Evolutionary conservation across 2,329 filamentous ascomycete species (phyloP), one percentile per base, ranked within the genome.

Genomic region (Didymella pomorum): DNA sequence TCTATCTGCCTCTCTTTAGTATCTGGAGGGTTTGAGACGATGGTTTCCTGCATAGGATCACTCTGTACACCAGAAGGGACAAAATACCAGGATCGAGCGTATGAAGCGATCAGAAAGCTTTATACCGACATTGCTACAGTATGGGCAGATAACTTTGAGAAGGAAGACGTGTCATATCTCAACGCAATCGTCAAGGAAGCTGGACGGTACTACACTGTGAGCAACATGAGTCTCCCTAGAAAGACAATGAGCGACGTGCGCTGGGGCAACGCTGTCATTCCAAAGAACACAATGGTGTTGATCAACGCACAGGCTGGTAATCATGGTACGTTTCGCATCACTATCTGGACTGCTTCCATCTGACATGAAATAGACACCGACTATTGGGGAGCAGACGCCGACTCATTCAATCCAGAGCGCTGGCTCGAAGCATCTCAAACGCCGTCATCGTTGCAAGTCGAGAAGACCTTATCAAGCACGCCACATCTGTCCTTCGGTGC

Each of bases 201-300:
- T 7, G n/a, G 35, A 4, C n/a, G 35, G 9, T 39, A 39, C 8
- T 20, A 39, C n/a, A 39, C 35, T 39, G 35, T 39, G 18, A 81
- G 78, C 59, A 76, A 81, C 2, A 84, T 85, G 82, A 81, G 78
- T 61, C 68, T 85, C 33, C 83, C 83, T 0, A 68, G 83, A 12
- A 82, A 83, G 69, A 83, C 82, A 0, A 79, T 82, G 18, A 77
- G 74, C 0, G 81, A 84, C 42, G 78, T 85, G 10, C 71, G 80
- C 29, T 84, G 82, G 82, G 79, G 83, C 28, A 81, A 82, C 0
- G 81, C 81, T 0, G 75, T 77, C 7, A 84, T 85, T 42, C 82
- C 49, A 5, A 25, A 35, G 14, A 44, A 44, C 26, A 31, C 16
- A 9, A 33, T 44, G 20, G 39, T 52, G 8, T 16, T 52, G 16